Percentiles rank a stretch among this genome's conserved stretches.
These are phyloP conservation scores for Aurifilum marmelostoma DNA, from an alignment of 2,329 filamentous ascomycete genomes.

Conservation along the genomic window DNA sequence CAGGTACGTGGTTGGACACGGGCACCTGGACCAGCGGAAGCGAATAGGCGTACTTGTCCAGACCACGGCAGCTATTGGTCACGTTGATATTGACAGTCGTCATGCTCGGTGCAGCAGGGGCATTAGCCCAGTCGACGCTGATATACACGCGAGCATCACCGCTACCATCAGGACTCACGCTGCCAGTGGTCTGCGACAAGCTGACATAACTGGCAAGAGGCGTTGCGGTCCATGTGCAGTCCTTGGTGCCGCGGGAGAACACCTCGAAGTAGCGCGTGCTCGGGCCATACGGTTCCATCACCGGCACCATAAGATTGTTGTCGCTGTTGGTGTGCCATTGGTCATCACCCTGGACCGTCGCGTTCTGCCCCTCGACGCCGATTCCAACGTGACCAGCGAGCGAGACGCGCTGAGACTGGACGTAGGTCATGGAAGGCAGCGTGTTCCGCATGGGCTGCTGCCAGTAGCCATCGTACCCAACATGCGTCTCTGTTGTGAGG, in stretches of 20 bases:
- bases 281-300: slow-evolving; percentile 62
- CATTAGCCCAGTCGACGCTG: slow-evolving; percentile 58
- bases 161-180: slow-evolving; percentile 49
- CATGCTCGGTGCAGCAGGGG: slow-evolving; percentile 42
- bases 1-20: slow-evolving; percentile 52
- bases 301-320: slow-evolving; percentile 56
- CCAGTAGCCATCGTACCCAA: slow-evolving; percentile 61
- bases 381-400: slow-evolving; percentile 67
- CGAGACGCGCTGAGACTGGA: slow-evolving; percentile 59
- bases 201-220: slow-evolving; percentile 54
- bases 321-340: slow-evolving; percentile 60
- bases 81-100: slow-evolving; percentile 57
- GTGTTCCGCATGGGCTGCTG: slow-evolving; percentile 75
- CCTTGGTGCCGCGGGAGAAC: slow-evolving; percentile 59
- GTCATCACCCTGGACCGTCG: slow-evolving; percentile 69
- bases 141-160: slow-evolving; percentile 57
- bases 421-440: slow-evolving; percentile 62
- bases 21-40: slow-evolving; percentile 57
- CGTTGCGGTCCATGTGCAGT: slow-evolving; percentile 57
- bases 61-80: slow-evolving; percentile 48
- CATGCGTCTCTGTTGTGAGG: slow-evolving; percentile 48
- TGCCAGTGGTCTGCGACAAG: slow-evolving; percentile 54
- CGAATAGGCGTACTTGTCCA: slow-evolving; percentile 46
- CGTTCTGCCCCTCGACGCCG: slow-evolving; percentile 66
- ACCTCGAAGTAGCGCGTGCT: slow-evolving; percentile 64